Evolutionary conservation across 331 rosid species (phyloP).

Genomic region (Dryas integrifolia): DNA sequence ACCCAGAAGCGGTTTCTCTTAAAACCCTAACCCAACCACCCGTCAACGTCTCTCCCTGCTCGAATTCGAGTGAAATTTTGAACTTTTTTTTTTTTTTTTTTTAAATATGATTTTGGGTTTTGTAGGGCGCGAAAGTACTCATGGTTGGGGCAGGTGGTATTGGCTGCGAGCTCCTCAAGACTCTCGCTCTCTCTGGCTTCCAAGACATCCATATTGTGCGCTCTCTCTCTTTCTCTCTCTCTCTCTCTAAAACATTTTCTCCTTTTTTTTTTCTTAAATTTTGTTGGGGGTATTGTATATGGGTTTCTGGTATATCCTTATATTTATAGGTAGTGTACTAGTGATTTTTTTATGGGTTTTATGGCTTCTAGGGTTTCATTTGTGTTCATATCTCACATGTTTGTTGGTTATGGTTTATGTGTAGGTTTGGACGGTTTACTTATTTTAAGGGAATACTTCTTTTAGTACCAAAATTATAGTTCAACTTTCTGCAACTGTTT

Average conservation of each 20-base stretch:
- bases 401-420: not conserved
- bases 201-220: conserved; percentile 89
- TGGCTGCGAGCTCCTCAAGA: conserved; percentile 97
- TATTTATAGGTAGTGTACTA: conserved; percentile 26
- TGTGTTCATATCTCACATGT: not conserved
- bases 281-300: conserved; percentile 29
- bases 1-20: not conserved
- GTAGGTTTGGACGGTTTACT: not conserved
- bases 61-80: not conserved
- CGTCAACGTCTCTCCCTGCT: not conserved
- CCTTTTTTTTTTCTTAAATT: not conserved
- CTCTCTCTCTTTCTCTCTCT: not conserved
- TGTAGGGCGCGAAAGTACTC: conserved; percentile 84
- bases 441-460: not conserved
- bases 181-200: conserved; percentile 94
- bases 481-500: not conserved
- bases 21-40: conserved; percentile 19
- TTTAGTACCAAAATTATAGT: not conserved
- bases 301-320: not conserved
- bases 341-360: not conserved
- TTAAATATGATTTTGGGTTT: not conserved
- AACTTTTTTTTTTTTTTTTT: not conserved
- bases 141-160: conserved; percentile 99
- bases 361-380: conserved; percentile 27
- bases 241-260: not conserved